These are phyloP conservation scores for Daldinia sp. DNA, from an alignment of 2,329 filamentous ascomycete genomes.

Conservation along the genomic window DNA sequence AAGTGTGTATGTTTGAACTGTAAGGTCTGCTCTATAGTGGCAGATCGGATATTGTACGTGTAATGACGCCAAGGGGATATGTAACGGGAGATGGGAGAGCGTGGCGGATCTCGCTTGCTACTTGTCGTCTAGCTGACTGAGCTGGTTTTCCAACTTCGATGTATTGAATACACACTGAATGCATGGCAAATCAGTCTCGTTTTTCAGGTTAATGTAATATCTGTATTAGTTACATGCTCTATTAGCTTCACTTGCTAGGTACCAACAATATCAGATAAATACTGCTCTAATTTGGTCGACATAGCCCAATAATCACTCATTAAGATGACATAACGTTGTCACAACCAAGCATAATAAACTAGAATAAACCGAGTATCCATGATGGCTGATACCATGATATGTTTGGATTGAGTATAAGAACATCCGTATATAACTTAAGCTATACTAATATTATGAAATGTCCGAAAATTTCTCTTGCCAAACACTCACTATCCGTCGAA, in stretches of 20 bases:
- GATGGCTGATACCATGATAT: background rate
- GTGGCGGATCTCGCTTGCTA: constrained; percentile 12
- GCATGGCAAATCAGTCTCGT: background rate
- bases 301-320: background rate
- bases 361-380: background rate
- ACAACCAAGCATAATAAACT: background rate
- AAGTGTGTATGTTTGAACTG: background rate
- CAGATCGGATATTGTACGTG: constrained; percentile 16
- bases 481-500: constrained; percentile 49
- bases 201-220: background rate
- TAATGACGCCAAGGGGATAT: constrained; percentile 19
- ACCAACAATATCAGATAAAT: background rate
- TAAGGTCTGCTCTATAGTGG: background rate
- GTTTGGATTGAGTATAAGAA: background rate
- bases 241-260: background rate
- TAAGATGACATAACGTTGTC: background rate
- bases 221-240: background rate
- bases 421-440: background rate
- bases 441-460: constrained; percentile 37
- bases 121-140: constrained; percentile 10
- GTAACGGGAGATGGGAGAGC: background rate
- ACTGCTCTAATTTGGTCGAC: background rate
- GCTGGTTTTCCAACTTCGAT: constrained; percentile 6
- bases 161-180: background rate
- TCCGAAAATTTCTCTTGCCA: constrained; percentile 57